Percentiles rank a stretch among this genome's conserved stretches.
phyloP scores from a whole-genome alignment of 2,329 filamentous ascomycete species.

The Anisogramma anomala region DNA sequence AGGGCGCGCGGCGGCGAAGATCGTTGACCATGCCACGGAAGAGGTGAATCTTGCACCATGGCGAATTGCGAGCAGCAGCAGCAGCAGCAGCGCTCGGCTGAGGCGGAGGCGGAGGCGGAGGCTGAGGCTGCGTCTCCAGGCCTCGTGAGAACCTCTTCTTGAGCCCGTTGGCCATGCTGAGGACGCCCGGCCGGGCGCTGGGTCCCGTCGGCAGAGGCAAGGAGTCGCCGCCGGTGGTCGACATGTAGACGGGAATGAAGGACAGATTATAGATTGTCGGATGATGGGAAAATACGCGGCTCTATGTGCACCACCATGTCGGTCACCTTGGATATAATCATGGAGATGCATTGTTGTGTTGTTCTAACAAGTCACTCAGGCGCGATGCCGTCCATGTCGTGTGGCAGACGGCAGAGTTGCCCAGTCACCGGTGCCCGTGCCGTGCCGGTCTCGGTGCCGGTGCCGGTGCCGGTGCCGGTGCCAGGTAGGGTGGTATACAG shows the following conservation, averaged over 20 bases:
- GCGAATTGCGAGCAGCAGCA: conserved; percentile 5
- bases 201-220: conserved; percentile 12
- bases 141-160: conserved; percentile 3
- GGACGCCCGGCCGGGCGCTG: conserved; percentile 5
- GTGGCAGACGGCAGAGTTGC: conserved; percentile 38
- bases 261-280: background rate
- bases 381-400: conserved; percentile 46
- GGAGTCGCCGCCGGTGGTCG: conserved; percentile 20
- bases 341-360: background rate
- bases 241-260: background rate
- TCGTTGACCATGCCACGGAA: conserved; percentile 76
- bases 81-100: background rate
- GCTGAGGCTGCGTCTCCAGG: conserved; percentile 1
- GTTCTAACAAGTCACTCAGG: no score
- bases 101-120: no score
- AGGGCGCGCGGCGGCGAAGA: conserved; percentile 61
- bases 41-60: conserved; percentile 64
- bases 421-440: no score
- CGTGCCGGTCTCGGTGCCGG: no score
- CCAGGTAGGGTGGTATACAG: no score
- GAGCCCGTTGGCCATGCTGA: conserved; percentile 17
- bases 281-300: background rate
- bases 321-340: background rate
- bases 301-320: conserved; percentile 2
- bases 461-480: no score